A percentile compares a stretch with the other conserved stretches of the same genome.
Evolutionary conservation across 106 monocot species (phyloP).

Genomic region (Acorus calamus): DNA sequence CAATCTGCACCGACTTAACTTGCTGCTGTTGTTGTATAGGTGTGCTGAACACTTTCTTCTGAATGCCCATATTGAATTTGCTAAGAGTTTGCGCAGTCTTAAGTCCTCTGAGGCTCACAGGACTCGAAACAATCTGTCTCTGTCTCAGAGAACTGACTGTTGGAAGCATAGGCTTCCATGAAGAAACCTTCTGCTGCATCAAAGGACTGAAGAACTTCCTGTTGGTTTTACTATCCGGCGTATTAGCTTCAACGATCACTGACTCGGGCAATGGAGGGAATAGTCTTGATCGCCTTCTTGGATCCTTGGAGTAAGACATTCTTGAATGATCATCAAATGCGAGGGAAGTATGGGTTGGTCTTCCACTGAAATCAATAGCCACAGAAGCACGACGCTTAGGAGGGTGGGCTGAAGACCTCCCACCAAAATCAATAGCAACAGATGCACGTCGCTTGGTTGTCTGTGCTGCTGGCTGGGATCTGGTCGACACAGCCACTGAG

Average conservation of each 20-base stretch:
- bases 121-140: constrained; percentile 30
- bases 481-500: constrained; percentile 20
- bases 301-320: neutral
- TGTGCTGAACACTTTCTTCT: constrained; percentile 60
- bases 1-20: neutral
- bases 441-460: constrained; percentile 44
- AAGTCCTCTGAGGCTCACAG: constrained; percentile 3
- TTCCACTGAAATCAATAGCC: constrained; percentile 7
- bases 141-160: constrained; percentile 24
- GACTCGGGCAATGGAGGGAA: constrained; percentile 25
- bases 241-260: constrained; percentile 20
- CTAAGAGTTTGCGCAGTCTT: constrained; percentile 10
- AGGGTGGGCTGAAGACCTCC: neutral
- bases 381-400: constrained; percentile 1
- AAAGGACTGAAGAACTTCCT: constrained; percentile 42
- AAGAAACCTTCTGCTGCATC: constrained; percentile 7
- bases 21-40: constrained; percentile 15
- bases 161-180: constrained; percentile 51
- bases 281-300: constrained; percentile 41
- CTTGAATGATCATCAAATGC: constrained; percentile 5
- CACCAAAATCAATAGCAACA: constrained; percentile 21
- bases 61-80: constrained; percentile 64
- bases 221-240: constrained; percentile 22
- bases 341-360: constrained; percentile 3
- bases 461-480: constrained; percentile 15